Evolutionary conservation across 75 land plant genomes (phyloP).

Genomic region (Picea glauca): DNA sequence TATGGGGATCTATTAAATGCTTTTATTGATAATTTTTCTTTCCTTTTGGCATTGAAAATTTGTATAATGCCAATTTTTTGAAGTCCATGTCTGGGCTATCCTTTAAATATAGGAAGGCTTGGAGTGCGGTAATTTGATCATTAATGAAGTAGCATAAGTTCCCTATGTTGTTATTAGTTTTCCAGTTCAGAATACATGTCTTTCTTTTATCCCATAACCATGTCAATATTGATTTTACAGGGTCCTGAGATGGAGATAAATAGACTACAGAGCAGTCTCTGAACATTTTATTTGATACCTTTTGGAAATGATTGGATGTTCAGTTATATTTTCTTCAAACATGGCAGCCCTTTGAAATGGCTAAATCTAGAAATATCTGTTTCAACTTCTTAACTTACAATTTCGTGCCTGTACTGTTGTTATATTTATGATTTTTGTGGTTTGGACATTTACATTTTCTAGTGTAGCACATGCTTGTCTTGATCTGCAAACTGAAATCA

Average conservation of each 20-base stretch:
- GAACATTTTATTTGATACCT: background rate
- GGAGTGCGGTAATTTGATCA: background rate
- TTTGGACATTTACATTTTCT: background rate
- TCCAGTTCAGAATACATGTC: too few species aligned
- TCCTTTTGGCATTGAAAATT: background rate
- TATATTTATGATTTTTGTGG: background rate
- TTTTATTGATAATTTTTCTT: background rate
- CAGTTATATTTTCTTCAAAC: background rate
- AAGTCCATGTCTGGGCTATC: background rate
- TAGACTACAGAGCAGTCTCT: background rate
- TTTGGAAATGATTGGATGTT: background rate
- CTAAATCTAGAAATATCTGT: background rate
- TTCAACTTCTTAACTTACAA: background rate
- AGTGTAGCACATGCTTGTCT: background rate
- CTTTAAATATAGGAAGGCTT: background rate
- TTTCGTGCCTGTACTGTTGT: background rate
- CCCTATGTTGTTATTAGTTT: too few species aligned
- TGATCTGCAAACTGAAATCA: background rate
- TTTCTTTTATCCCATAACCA: background rate
- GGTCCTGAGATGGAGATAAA: background rate
- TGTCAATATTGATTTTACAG: background rate
- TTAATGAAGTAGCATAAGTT: background rate
- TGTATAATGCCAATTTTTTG: background rate
- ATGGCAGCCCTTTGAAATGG: background rate
- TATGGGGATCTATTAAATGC: background rate